Evolutionary conservation across 305 asterid species (phyloP), one percentile per base, ranked within the genome.

Genomic region (Fraxinus floribunda): DNA sequence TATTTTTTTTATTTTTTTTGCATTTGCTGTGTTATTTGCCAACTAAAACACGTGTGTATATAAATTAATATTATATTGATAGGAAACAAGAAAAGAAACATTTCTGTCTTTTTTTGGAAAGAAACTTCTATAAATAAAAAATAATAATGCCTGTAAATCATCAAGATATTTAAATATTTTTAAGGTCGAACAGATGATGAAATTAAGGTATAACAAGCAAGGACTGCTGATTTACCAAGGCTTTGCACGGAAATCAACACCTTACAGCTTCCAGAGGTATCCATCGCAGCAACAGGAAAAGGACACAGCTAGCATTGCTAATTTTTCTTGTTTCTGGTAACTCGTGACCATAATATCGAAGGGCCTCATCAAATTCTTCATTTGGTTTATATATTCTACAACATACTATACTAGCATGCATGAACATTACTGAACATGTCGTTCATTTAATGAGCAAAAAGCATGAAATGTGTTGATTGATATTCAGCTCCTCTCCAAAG

Each of bases 141-240:
- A 49, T 1, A 29, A 13, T 4, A 49, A 4, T 49, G 20, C 62
- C 62, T 15, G 62, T 4, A 16, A 49, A 49, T 16, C 62, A 49
- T 49, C 62, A 49, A 49, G 62, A 49, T 49, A 15, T 49, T 49
- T 18, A 16, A 49, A 49, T 13, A 49, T 49, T 15, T 44, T 18
- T 76, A 80, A 90, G 95, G 94, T 86, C 90, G 92, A 82, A 0
- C 34, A 18, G 87, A 64, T 83, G 41, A 81, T 77, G 93, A 85
- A 90, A 36, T 85, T 71, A 86, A 89, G 87, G 94, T 72, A 79
- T 39, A 80, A 66, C 7, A 41, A 80, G 89, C 85, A 82, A 84
- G 80, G 93, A 88, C 93, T 88, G 86, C 86, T 88, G 70, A 84
- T 86, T 88, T 89, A 90, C 85, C 93, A 85, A 88, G 90, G 52